Evolutionary conservation across 805 yeast species (phyloP), one percentile per base, ranked within the genome.

Genomic region (Starmerella lactis-condensi): DNA sequence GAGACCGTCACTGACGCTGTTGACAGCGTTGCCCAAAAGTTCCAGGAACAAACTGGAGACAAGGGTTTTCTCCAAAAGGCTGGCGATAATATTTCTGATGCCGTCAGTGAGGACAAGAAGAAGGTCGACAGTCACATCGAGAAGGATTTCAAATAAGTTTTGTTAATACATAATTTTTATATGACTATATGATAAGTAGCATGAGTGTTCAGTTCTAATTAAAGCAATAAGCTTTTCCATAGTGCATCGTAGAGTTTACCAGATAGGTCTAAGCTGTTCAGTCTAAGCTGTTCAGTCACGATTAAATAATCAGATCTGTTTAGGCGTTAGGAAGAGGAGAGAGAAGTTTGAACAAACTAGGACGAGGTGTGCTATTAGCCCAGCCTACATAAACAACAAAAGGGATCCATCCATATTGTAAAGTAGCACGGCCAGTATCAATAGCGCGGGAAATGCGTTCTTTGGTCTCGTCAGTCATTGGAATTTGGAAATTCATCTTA

Each of bases 381-480:
- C 82, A 75, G 29, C 89, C 98, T 46, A 89, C 62, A 64, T 89
- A 89, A 51, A 89, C 63, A 43, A 89, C 74, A 52, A 89, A 76
- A 35, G 98, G 98, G 48, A 89, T 74, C 79, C 93, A 89, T 28
- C 96, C 95, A 58, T 82, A 89, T 59, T 91, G 98, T 36, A 85
- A 77, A 48, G 75, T 66, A 32, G 79, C 76, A 53, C 81, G 78
- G 42, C 93, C 72, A 46, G 79, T 64, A 46, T 77, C 91, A 44
- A 82, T 60, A 41, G 83, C 60, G 55, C 74, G 79, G 53, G 73
- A 60, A 56, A 89, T 68, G 61, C 96, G 81, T 62, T 89, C 98
- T 68, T 51, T 57, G 21, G 62, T 48, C 41, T 58, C 61, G 45
- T 58, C 61, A 20, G 58, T 56, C 22, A 58, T 40, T 12, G 48